Evolutionary conservation across 805 yeast genomes (phyloP), one percentile per base, ranked within the genome.

Genomic region (Yamadazyma sp.): DNA sequence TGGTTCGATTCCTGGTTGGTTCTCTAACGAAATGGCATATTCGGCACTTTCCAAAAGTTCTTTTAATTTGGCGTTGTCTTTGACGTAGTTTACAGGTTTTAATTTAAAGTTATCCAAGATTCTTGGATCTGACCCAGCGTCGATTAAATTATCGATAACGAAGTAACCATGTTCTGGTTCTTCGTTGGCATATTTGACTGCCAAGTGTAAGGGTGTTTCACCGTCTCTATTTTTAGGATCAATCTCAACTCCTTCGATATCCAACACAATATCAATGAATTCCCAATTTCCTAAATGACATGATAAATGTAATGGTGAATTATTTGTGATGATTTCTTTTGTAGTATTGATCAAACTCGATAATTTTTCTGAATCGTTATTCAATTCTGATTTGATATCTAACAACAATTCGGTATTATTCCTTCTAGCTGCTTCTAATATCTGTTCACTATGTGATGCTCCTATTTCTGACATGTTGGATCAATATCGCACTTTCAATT

Each of bases 141-240:
- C 96, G 26, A 93, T 65, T 43, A 93, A 72, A 55, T 82, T 83
- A 50, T 86, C 95, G 9, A 81, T 77, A 22, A 88, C 69, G 47
- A 80, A 86, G 16, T 70, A 64, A 1, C 95, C 96, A 57, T 83
- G 88, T 40, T 86, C 96, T 0, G 93, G 86, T 52, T 91, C 96
- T 17, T 78, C 80, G 30, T 69, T 66, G 10, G 89, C 71, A 56
- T 84, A 91, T 42, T 74, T 75, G 9, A 82, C 95, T 4, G 96
- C 94, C 42, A 75, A 63, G 59, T 91, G 98, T 44, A 93, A 71
- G 10, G 98, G 97, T 1, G 97, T 86, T 45, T 86, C 89, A 24
- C 88, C 89, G 34, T 82, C 82, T 23, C 78, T 70, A 56, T 84
- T 84, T 26, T 60, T 55, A 1, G 96, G 93, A 56, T 93, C 96